Conservation (phyloP, 2,329 filamentous ascomycete species). For the Raffaelea arxii region DNA sequence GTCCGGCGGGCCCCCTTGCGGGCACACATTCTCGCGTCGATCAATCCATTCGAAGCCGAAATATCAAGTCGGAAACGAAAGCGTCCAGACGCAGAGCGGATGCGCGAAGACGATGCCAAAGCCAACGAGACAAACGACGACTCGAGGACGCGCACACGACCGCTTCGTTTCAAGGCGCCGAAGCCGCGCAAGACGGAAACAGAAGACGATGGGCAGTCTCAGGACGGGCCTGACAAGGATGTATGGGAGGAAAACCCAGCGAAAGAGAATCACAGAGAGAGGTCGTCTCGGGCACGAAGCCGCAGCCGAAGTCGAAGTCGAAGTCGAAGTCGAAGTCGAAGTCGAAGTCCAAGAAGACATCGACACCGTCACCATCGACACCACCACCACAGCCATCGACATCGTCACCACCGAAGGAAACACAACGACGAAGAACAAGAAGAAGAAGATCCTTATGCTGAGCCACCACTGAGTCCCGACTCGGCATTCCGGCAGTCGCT, state of each 20-base stretch:
- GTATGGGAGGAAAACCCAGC: background rate
- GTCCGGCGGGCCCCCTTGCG: slow-evolving; percentile 20
- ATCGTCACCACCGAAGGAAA: slow-evolving; percentile 2
- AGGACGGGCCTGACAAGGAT: background rate
- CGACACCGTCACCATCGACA: slow-evolving; percentile 6
- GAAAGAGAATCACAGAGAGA: too few relatives aligned
- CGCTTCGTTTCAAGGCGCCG: background rate
- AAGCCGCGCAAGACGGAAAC: background rate
- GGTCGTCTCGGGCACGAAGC: background rate
- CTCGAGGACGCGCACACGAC: background rate
- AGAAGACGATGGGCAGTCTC: background rate
- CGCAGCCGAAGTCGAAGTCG: background rate
- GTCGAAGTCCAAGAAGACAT: background rate
- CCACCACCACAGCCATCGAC: slow-evolving; percentile 7
- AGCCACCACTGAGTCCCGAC: slow-evolving; percentile 51
- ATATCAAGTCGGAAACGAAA: background rate
- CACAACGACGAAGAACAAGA: slow-evolving; percentile 2
- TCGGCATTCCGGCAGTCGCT: slow-evolving; percentile 84
- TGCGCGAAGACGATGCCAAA: background rate
- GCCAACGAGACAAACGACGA: background rate
- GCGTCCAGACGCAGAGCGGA: background rate
- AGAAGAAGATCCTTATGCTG: slow-evolving; percentile 31
- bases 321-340: background rate
- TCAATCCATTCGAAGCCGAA: slow-evolving; percentile 26
- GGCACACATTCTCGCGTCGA: slow-evolving; percentile 40